Base-by-base conservation (phyloP, 352 stramenopile genomes). In the Phytophthora hybrid region DNA sequence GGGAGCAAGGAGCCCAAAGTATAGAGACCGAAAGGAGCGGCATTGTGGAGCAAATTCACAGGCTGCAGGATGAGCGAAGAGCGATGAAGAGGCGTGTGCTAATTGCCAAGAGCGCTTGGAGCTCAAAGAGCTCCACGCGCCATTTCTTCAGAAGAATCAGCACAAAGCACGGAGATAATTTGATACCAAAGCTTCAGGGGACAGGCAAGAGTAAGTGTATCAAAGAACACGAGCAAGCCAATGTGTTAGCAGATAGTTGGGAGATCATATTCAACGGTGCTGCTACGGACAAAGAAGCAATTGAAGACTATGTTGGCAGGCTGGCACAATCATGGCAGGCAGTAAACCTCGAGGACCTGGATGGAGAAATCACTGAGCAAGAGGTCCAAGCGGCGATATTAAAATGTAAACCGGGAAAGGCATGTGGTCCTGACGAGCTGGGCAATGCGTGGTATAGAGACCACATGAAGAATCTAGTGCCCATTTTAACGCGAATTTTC, bases 81-180 rank as follows among this genome's bases (percentile, higher is more conserved):
- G 34, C 4, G 10, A 11, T n/a, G 9, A 55, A 39, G 52, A 21
- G 23, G 29, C 0, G 37, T 4, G 29, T 54, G 1, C 23, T 61
- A 16, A 19, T 60, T 7, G 37, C 23, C 18, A 37, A 64, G 11
- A 51, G 31, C 31, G 41, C 59, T 5, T 66, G 62, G 19, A 69
- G 23, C 32, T 47, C 62, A 8, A 41, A 54, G 19, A n/a, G 21
- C 21, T 56, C 52, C 0, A 69, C 62, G 2, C 44, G 23, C 16
- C 18, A 49, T 32, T 69, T 69, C 4, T 69, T 57, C 18, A 5
- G 41, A 1, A 26, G 62, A 18, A 55, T 69, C 1, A 26, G 62
- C 23, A 69, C 62, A 0, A 61, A 56, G 21, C 52, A 31, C 14
- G 51, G 62, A 4, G 62, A 69, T 29, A 69, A 62, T n/a, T 37